Base-by-base conservation (phyloP, 352 stramenopile genomes). In the Pythium sp. region DNA sequence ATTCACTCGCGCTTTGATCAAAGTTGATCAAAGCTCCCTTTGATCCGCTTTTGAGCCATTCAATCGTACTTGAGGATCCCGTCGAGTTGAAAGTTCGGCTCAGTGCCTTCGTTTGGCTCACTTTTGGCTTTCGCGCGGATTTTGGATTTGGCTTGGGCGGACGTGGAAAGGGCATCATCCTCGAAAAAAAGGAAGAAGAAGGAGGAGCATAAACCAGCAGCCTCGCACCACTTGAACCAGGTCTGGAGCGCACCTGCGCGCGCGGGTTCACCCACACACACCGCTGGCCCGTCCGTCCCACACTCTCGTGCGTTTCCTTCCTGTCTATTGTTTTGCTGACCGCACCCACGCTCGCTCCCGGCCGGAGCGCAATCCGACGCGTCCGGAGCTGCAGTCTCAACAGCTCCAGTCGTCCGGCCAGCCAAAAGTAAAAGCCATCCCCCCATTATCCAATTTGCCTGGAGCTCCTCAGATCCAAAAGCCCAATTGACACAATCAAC, bases 361-460 rank as follows among this genome's bases (percentile, higher is more conserved):
- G 12, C 28, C 18, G 38, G 32, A 30, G 56, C 49, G 22, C 49
- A 56, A 56, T 56, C 49, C n/a, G 28, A 47, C 56, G 18, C 54
- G 24, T 20, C 54, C 54, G 54, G 54, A 60, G 54, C 54, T 3
- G 28, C 54, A 38, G 53, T n/a, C 26, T 32, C 51, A 58, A 20
- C 15, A 32, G 12, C 22, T 22, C 22, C 18, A 7, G 28, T 26
- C 53, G 32, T 18, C 38, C 38, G 38, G 12, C 38, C 28, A 60
- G n/a, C 26, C 56, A 28, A 11, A 32, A 28, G 8, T 22, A n/a
- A 9, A n/a, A 49, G 18, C 41, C 41, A 49, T 18, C 41, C 15
- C 7, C 18, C 56, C 56, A 61, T 61, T 61, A n/a, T 38, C 32
- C 56, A 61, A 61, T 61, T 61, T 47, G 56, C 56, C 20, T 3